phyloP scores from a whole-genome alignment of 306 rosid genomes.

The Corylus heterophylla region DNA sequence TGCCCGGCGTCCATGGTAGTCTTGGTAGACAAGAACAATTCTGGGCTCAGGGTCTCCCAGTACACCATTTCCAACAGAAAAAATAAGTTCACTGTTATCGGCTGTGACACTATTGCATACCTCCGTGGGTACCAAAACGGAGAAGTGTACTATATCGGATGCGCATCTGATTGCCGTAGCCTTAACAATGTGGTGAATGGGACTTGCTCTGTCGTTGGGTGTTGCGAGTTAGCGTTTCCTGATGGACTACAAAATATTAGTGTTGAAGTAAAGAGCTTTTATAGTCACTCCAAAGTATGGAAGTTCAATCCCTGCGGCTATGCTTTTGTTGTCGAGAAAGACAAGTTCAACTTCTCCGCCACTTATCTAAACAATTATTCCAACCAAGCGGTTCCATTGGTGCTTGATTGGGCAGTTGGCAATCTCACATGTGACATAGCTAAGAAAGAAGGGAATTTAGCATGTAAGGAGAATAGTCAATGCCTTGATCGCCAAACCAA shows the following conservation, averaged over 20 bases:
- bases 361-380: not conserved
- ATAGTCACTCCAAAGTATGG: not conserved
- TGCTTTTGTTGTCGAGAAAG: constrained; percentile 26
- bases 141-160: no score
- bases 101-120: constrained; percentile 19
- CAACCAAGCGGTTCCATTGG: not conserved
- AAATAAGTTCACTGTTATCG: constrained; percentile 27
- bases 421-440: constrained; percentile 9
- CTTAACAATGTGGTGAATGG: not conserved
- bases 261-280: fast-evolving
- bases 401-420: constrained; percentile 42
- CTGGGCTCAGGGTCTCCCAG: no score
- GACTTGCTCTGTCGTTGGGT: constrained; percentile 27
- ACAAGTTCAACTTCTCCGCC: constrained; percentile 30
- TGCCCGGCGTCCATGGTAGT: no score
- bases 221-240: constrained; percentile 29
- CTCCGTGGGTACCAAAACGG: fast-evolving
- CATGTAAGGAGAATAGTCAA: no score
- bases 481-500: not conserved
- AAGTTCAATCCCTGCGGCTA: constrained; percentile 37
- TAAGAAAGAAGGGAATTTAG: no score
- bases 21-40: no score
- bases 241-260: not conserved
- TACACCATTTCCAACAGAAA: constrained; percentile 21
- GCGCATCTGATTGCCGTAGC: not conserved